Evolutionary conservation across 768 basidiomycete genomes (phyloP), one percentile per base, ranked within the genome.

Genomic region (Hortiboletus flavorubellus): DNA sequence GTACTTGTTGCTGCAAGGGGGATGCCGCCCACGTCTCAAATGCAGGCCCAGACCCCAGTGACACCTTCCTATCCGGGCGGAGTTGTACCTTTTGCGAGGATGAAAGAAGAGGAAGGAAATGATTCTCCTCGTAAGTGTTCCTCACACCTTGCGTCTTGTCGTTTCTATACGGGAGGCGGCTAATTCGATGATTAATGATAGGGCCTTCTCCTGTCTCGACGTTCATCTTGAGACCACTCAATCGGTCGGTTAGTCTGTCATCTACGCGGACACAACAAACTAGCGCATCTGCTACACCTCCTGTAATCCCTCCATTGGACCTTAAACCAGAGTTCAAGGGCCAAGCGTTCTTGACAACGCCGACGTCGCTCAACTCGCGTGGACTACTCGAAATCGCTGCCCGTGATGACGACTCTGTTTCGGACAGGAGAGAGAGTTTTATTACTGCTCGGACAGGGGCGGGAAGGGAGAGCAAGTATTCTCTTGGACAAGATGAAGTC

Each of bases 151-250:
- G 41, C 43, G 23, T 10, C 3, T 39, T 38, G 34, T 23, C n/a
- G 23, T 48, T 52, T 39, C n/a, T 38, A 2, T 18, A n/a, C n/a
- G 30, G 21, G 18, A 44, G 35, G 34, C 11, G 3, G 29, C 47
- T 68, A 9, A 66, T 44, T 39, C 8, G 33, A 15, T 37, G 9
- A 34, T 48, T 15, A 10, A 47, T 29, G 16, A 38, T 41, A 80
- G 81, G 79, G 38, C 80, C 80, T 15, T 82, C 81, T 14, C 77
- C 78, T 12, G 70, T 80, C 59, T 76, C 78, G 8, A 73, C 83
- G 0, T 89, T 89, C 64, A 74, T 89, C 43, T 76, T 80, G 7
- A 80, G 87, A 3, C 83, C 81, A 12, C 69, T 88, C 53, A 89
- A 87, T 63, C 76, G 87, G 34, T 84, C 87, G 6, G 73, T 80